Conservation (phyloP, 1,284 basidiomycete species). For the Apiotrichum veenhuisii region DNA sequence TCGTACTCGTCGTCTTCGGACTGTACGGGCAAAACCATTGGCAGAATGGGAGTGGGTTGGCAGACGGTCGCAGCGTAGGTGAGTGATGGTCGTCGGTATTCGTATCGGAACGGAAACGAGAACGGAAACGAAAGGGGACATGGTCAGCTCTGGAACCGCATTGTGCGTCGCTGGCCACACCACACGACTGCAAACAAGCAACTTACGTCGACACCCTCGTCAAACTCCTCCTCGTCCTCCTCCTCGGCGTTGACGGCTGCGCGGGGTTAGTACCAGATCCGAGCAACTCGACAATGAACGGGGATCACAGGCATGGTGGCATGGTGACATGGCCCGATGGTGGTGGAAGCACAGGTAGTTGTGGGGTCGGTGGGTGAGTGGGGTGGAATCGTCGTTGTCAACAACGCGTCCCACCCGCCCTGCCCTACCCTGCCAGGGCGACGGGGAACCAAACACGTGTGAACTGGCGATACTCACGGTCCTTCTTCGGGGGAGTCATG, state of each 20-base stretch:
- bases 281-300: too few relatives aligned
- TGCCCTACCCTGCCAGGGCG: neutral
- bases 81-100: neutral
- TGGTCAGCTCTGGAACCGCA: too few relatives aligned
- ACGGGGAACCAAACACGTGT: neutral
- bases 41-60: neutral
- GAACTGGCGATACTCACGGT: slow-evolving; percentile 6
- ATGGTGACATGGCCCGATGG: neutral
- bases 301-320: too few relatives aligned
- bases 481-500: slow-evolving; percentile 9
- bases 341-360: too few relatives aligned
- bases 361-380: too few relatives aligned
- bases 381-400: neutral
- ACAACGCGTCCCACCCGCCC: neutral
- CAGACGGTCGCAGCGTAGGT: neutral
- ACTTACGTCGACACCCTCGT: neutral
- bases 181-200: too few relatives aligned
- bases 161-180: too few relatives aligned
- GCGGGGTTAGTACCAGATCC: too few relatives aligned
- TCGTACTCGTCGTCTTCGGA: slow-evolving; percentile 14
- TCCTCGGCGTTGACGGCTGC: slow-evolving; percentile 2
- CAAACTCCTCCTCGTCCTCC: slow-evolving; percentile 3
- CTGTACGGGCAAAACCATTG: too few relatives aligned
- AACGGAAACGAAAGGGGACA: too few relatives aligned
- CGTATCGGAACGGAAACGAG: neutral